Conservation (phyloP, 2,329 filamentous ascomycete genomes). For the Fusarium circinatum region DNA sequence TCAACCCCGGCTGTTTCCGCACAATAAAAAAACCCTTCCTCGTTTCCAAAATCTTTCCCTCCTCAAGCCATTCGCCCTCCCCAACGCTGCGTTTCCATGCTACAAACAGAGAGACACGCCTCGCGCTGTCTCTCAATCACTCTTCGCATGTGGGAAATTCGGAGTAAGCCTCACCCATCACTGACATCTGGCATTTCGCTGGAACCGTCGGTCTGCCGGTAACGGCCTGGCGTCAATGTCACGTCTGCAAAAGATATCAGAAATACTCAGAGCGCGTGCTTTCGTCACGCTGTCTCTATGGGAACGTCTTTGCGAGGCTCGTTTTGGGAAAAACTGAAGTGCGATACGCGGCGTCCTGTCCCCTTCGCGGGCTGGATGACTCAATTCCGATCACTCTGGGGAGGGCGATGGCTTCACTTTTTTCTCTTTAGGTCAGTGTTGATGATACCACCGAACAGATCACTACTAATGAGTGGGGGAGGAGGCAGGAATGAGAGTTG, state of each 20-base stretch:
- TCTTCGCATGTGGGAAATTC: slow-evolving; percentile 93
- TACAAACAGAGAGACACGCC: slow-evolving; percentile 72
- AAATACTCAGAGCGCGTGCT: slow-evolving; percentile 74
- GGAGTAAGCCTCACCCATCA: slow-evolving; percentile 84
- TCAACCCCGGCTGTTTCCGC: slow-evolving; percentile 19
- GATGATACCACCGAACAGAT: slow-evolving; percentile 15
- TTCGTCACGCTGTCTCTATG: slow-evolving; percentile 69
- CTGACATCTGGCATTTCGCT: neutral
- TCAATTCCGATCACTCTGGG: slow-evolving; percentile 95
- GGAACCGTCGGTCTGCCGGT: slow-evolving; percentile 73
- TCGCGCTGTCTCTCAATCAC: slow-evolving; percentile 28
- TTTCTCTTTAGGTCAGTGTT: slow-evolving; percentile 48
- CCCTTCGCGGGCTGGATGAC: slow-evolving; percentile 60
- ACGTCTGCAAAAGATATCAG: slow-evolving; percentile 92
- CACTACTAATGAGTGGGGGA: slow-evolving; percentile 40
- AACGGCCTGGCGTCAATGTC: slow-evolving; percentile 83
- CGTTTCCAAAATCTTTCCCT: slow-evolving; percentile 53
- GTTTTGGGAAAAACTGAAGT: slow-evolving; percentile 78
- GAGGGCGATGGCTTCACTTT: slow-evolving; percentile 71
- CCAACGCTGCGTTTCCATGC: slow-evolving; percentile 97
- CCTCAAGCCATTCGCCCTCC: slow-evolving; percentile 72
- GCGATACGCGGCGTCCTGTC: slow-evolving; percentile 85
- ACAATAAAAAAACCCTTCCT: slow-evolving; percentile 43
- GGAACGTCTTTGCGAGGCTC: slow-evolving; percentile 94
- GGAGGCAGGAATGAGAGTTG: neutral